Percentiles rank a stretch among this genome's conserved stretches.
Conservation (phyloP, 306 rosid genomes). For the Inga leiocalycina region DNA sequence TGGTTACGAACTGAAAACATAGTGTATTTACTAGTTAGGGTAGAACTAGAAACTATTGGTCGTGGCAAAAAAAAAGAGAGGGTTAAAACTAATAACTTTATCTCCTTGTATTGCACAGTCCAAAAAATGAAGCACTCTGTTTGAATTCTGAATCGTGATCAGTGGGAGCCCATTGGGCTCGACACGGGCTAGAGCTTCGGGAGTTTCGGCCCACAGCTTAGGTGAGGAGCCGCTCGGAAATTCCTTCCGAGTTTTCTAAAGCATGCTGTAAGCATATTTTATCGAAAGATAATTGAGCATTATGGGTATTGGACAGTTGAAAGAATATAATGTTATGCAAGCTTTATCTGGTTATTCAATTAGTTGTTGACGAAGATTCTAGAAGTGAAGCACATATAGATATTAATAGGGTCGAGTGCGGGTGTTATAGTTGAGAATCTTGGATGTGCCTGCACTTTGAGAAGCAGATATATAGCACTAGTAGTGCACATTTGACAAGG, state of each 20-base stretch:
- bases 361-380: neutral
- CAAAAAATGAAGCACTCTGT: no score
- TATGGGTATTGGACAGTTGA: neutral
- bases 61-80: no score
- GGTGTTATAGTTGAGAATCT: neutral
- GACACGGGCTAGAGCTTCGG: neutral
- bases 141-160: neutral
- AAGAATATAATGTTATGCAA: no score
- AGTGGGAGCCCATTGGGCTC: neutral
- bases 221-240: neutral
- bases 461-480: conserved; percentile 20
- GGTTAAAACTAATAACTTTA: no score
- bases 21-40: no score
- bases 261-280: no score
- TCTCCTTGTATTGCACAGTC: no score
- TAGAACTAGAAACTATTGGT: no score
- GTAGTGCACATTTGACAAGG: conserved; percentile 20
- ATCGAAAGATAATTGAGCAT: neutral
- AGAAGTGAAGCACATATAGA: neutral
- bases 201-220: neutral
- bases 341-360: neutral
- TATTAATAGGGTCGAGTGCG: neutral
- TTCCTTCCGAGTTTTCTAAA: neutral
- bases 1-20: no score
- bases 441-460: conserved; percentile 34